A percentile compares a stretch with the other conserved stretches of the same genome.
Conservation (phyloP, 2,329 filamentous ascomycete genomes). For the Claviceps digitariae region DNA sequence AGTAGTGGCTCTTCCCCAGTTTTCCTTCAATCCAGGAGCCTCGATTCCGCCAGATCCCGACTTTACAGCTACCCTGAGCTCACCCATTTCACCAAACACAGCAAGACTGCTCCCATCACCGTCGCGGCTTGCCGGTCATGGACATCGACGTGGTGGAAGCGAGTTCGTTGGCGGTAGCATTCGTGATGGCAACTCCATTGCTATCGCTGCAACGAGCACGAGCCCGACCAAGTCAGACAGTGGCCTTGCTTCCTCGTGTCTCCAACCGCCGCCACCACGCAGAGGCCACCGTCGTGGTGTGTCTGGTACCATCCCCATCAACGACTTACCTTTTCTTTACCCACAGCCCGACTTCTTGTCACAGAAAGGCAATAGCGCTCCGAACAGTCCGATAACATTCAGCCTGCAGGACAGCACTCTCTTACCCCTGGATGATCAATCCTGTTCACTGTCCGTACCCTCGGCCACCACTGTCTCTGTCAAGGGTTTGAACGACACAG, state of each 20-base stretch:
- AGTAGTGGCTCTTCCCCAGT: slow-evolving; percentile 35
- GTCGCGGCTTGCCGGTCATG: slow-evolving; percentile 47
- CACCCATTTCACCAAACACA: slow-evolving; percentile 41
- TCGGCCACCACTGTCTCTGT: neutral
- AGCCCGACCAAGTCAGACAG: slow-evolving; percentile 54
- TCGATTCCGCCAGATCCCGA: slow-evolving; percentile 20
- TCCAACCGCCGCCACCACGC: slow-evolving; percentile 32
- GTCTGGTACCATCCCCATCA: slow-evolving; percentile 72
- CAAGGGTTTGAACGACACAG: neutral
- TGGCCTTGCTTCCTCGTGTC: slow-evolving; percentile 42
- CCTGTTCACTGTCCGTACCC: slow-evolving; percentile 5
- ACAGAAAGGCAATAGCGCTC: slow-evolving; percentile 47
- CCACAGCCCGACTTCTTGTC: slow-evolving; percentile 38
- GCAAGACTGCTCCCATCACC: slow-evolving; percentile 39
- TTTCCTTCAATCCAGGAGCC: slow-evolving; percentile 42
- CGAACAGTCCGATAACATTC: slow-evolving; percentile 43
- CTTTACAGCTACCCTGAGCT: slow-evolving; percentile 30
- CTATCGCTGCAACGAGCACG: slow-evolving; percentile 48
- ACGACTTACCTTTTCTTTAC: slow-evolving; percentile 64
- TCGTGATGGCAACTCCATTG: slow-evolving; percentile 42
- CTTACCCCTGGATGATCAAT: slow-evolving; percentile 11
- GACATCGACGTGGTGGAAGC: slow-evolving; percentile 69
- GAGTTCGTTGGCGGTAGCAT: slow-evolving; percentile 73
- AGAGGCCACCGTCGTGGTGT: slow-evolving; percentile 55
- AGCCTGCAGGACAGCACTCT: slow-evolving; percentile 12